Evolutionary conservation across 2,329 filamentous ascomycete genomes (phyloP).

Genomic region (Colletotrichum tanaceti): DNA sequence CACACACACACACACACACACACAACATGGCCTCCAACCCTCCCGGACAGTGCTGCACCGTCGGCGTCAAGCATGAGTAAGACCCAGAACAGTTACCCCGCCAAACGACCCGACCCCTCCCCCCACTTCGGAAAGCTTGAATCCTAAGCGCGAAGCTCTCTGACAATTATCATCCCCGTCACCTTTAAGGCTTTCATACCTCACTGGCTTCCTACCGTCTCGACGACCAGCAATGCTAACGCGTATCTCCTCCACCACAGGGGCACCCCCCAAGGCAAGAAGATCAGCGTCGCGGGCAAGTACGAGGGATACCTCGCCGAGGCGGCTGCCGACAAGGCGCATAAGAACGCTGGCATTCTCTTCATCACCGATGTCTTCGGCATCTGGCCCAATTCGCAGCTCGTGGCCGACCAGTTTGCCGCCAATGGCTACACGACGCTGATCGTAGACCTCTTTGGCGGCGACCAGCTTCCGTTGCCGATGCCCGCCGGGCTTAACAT

Average conservation of each 20-base stretch:
- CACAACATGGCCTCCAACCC: slow-evolving; percentile 64
- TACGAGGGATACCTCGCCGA: slow-evolving; percentile 64
- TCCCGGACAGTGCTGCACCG: slow-evolving; percentile 63
- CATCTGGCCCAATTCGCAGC: slow-evolving; percentile 60
- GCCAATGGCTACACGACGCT: slow-evolving; percentile 54
- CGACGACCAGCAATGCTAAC: background rate
- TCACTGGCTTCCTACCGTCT: background rate
- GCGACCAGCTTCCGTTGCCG: slow-evolving; percentile 61
- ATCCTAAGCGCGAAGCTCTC: background rate
- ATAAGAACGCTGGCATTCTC: slow-evolving; percentile 58
- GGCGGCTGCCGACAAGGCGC: slow-evolving; percentile 54
- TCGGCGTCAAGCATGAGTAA: slow-evolving; percentile 66
- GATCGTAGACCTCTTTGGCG: slow-evolving; percentile 54
- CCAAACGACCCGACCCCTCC: slow-evolving; percentile 23
- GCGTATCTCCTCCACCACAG: slow-evolving; percentile 46
- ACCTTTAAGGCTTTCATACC: background rate
- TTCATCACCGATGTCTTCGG: slow-evolving; percentile 62
- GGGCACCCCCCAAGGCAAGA: slow-evolving; percentile 60
- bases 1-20: background rate
- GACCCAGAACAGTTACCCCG: slow-evolving; percentile 42
- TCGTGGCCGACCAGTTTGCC: slow-evolving; percentile 56
- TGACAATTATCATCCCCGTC: background rate
- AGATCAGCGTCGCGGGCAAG: slow-evolving; percentile 58
- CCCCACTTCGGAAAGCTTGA: slow-evolving; percentile 30
- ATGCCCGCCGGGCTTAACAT: slow-evolving; percentile 46